These are phyloP conservation scores for Cardamine chenopodiifolia DNA, from an alignment of 345 rosid species.

Conservation along the genomic window DNA sequence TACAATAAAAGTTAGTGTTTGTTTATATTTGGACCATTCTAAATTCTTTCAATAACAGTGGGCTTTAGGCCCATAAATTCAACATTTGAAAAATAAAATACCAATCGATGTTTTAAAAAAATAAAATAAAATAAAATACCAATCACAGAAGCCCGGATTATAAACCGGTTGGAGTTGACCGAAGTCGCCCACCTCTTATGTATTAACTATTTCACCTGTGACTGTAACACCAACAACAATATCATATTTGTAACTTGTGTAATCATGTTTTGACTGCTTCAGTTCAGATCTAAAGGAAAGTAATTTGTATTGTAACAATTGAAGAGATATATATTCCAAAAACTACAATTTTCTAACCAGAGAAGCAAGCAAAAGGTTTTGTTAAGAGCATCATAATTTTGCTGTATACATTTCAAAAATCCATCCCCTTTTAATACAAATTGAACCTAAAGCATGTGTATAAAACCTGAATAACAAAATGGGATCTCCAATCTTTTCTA, in stretches of 20 bases:
- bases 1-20: too few species aligned
- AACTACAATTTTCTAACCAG: neutral
- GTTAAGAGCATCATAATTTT: constrained; percentile 5
- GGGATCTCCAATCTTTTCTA: neutral
- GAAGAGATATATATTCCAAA: neutral
- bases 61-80: too few species aligned
- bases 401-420: constrained; percentile 16
- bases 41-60: too few species aligned
- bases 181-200: too few species aligned
- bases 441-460: neutral
- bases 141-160: too few species aligned
- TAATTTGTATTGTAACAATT: neutral
- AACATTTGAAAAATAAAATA: too few species aligned
- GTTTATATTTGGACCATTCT: too few species aligned
- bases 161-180: too few species aligned
- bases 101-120: too few species aligned
- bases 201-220: too few species aligned
- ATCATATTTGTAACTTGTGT: constrained; percentile 4
- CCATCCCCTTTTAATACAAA: constrained; percentile 8
- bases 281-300: neutral
- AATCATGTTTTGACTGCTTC: neutral
- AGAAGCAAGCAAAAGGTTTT: neutral
- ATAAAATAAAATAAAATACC: too few species aligned
- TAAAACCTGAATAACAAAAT: neutral
- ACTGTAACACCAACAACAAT: neutral